These are phyloP conservation scores for Blastocystis sp. DNA, from an alignment of 352 stramenopile genomes.

Conservation along the genomic window DNA sequence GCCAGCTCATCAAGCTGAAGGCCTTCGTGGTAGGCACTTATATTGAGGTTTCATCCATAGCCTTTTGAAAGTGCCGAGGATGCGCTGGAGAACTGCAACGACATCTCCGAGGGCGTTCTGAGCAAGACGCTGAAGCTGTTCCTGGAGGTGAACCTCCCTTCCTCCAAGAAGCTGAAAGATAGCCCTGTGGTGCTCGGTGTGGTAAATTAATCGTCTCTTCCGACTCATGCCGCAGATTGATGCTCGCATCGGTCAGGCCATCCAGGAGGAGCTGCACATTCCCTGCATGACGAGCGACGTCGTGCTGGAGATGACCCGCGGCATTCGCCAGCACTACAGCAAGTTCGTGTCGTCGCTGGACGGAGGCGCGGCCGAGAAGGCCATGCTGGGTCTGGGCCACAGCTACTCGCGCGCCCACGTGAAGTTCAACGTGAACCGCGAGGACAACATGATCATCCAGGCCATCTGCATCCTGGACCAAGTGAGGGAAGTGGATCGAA, in stretches of 20 bases:
- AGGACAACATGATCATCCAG: slow-evolving; percentile 99
- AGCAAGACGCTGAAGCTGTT: slow-evolving; percentile 93
- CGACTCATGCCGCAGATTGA: slow-evolving; percentile 76
- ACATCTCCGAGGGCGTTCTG: slow-evolving; percentile 87
- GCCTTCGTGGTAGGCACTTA: slow-evolving; percentile 78
- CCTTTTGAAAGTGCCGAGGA: slow-evolving; percentile 97
- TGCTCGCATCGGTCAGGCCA: slow-evolving; percentile 87
- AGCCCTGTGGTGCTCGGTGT: slow-evolving; percentile 84
- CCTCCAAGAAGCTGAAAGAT: slow-evolving; percentile 87
- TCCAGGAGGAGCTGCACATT: slow-evolving; percentile 87
- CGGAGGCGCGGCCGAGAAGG: slow-evolving; percentile 89
- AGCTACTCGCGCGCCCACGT: slow-evolving; percentile 96
- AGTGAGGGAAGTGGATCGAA: slow-evolving; percentile 18
- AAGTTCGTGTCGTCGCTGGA: slow-evolving; percentile 96
- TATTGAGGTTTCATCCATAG: slow-evolving; percentile 73
- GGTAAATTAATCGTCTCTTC: slow-evolving; percentile 34
- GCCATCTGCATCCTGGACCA: slow-evolving; percentile 97
- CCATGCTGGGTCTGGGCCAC: slow-evolving; percentile 96
- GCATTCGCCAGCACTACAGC: slow-evolving; percentile 91
- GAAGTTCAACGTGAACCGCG: slow-evolving; percentile 99
- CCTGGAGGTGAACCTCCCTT: slow-evolving; percentile 98
- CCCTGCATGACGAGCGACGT: slow-evolving; percentile 96
- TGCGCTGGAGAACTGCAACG: slow-evolving; percentile 98
- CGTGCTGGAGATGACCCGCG: slow-evolving; percentile 90
- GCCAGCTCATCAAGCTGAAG: slow-evolving; percentile 95